Percentiles rank a stretch among this genome's conserved stretches.
Conservation (phyloP, 2,329 filamentous ascomycete species). For the Alternaria longipes region DNA sequence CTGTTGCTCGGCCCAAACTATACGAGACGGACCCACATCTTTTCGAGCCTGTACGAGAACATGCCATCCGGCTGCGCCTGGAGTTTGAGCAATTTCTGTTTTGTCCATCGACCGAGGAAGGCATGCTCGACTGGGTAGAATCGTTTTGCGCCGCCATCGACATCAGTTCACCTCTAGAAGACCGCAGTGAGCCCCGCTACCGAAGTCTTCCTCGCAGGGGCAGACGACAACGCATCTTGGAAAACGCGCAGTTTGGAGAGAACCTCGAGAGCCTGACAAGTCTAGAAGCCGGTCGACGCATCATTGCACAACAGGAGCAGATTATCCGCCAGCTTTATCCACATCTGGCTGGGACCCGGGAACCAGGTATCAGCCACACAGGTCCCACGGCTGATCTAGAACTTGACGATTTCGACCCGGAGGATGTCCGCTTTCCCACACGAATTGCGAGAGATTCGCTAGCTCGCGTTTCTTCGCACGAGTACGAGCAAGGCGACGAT, state of each 20-base stretch:
- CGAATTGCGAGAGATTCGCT: slow-evolving; percentile 23
- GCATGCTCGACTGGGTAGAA: slow-evolving; percentile 75
- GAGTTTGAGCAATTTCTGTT: slow-evolving; percentile 79
- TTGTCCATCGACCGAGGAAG: slow-evolving; percentile 70
- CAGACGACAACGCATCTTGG: slow-evolving; percentile 50
- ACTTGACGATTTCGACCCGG: slow-evolving; percentile 50
- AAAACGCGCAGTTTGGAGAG: slow-evolving; percentile 39
- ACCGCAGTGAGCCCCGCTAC: slow-evolving; percentile 62
- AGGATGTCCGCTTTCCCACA: slow-evolving; percentile 49
- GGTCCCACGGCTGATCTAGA: slow-evolving; percentile 39
- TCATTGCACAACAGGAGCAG: slow-evolving; percentile 60
- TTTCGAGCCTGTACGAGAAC: slow-evolving; percentile 59
- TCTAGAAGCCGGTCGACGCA: slow-evolving; percentile 46
- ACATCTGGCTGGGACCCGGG: slow-evolving; percentile 43
- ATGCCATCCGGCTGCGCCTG: slow-evolving; percentile 75
- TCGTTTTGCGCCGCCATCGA: slow-evolving; percentile 75
- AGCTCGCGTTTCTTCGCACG: slow-evolving; percentile 27
- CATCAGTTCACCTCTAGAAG: slow-evolving; percentile 74
- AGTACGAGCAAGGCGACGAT: slow-evolving; percentile 30
- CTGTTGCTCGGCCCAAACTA: slow-evolving; percentile 49
- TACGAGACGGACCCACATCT: slow-evolving; percentile 58
- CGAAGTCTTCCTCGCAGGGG: slow-evolving; percentile 58
- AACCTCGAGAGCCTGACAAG: slow-evolving; percentile 45
- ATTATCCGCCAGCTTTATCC: slow-evolving; percentile 60
- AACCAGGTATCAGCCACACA: slow-evolving; percentile 20